A percentile compares a stretch with the other conserved stretches of the same genome.
Evolutionary conservation across 805 yeast species (phyloP).

Genomic region (Candida koratica): DNA sequence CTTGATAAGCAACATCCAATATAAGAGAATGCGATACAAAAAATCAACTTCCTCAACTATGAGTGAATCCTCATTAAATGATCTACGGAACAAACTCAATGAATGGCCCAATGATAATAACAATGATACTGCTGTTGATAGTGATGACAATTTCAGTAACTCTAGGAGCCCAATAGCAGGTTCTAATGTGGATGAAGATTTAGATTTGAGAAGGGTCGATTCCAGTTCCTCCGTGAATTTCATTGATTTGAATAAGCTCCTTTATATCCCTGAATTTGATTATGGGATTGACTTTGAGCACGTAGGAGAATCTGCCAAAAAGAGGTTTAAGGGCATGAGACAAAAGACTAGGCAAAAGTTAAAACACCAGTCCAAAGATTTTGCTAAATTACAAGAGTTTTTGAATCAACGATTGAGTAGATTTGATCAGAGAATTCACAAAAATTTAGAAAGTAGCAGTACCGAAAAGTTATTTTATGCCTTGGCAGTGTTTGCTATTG

Average conservation of each 20-base stretch:
- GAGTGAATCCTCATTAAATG: constrained; percentile 13
- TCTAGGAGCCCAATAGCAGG: neutral
- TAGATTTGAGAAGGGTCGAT: constrained; percentile 19
- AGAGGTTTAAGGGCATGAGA: constrained; percentile 34
- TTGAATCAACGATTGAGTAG: constrained; percentile 28
- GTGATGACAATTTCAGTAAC: constrained; percentile 4
- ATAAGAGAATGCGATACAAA: constrained; percentile 9
- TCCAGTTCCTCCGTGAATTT: constrained; percentile 27
- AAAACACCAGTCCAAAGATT: constrained; percentile 24
- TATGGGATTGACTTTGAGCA: constrained; percentile 37
- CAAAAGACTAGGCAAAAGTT: constrained; percentile 30
- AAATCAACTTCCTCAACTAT: constrained; percentile 10
- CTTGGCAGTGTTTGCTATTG: constrained; percentile 61
- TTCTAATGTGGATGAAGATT: constrained; percentile 4
- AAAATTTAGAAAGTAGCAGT: constrained; percentile 30
- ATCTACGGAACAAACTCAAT: constrained; percentile 10
- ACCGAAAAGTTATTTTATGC: constrained; percentile 81
- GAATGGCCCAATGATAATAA: constrained; percentile 8
- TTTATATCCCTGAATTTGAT: constrained; percentile 40
- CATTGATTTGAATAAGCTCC: constrained; percentile 35
- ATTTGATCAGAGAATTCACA: constrained; percentile 36
- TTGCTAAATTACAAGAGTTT: constrained; percentile 29
- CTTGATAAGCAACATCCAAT: too few species aligned
- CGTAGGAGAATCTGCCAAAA: constrained; percentile 34
- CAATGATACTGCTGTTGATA: constrained; percentile 8